Conservation (phyloP, 2,329 filamentous ascomycete species). For the Diaporthe vexans region DNA sequence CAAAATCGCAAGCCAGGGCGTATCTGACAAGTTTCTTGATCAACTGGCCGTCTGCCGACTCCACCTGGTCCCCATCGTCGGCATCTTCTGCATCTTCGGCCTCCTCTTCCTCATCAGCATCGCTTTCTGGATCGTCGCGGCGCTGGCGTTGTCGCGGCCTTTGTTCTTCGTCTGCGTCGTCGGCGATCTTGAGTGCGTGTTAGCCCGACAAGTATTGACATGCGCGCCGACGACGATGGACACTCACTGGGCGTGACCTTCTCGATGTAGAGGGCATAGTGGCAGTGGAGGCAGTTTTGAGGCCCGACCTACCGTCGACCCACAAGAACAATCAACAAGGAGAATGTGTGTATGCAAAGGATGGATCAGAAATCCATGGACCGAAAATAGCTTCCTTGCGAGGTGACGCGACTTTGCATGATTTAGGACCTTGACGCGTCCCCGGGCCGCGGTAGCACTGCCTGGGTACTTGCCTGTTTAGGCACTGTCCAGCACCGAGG, state of each 20-base stretch:
- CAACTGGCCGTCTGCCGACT: slow-evolving; percentile 65
- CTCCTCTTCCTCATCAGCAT: slow-evolving; percentile 45
- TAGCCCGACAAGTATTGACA: not conserved
- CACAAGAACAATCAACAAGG: too few relatives aligned
- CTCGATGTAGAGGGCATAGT: slow-evolving; percentile 37
- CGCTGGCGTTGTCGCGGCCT: slow-evolving; percentile 56
- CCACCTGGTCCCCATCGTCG: slow-evolving; percentile 54
- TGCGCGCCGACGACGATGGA: not conserved
- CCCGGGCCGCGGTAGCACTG: slow-evolving; percentile 6
- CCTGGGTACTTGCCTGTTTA: not conserved
- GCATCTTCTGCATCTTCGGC: slow-evolving; percentile 55
- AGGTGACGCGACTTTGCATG: slow-evolving; percentile 22
- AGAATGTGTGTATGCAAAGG: too few relatives aligned
- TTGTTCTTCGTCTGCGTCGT: slow-evolving; percentile 59
- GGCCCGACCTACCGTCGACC: not conserved
- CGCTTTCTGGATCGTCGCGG: slow-evolving; percentile 49
- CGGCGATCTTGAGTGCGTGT: slow-evolving; percentile 22
- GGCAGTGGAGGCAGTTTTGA: not conserved
- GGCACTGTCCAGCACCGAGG: not conserved
- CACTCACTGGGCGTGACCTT: slow-evolving; percentile 40
- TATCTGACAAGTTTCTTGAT: slow-evolving; percentile 79
- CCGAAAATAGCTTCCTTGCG: not conserved
- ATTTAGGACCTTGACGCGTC: slow-evolving; percentile 17
- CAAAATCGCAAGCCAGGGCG: slow-evolving; percentile 75
- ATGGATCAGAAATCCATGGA: not conserved